phyloP scores from a whole-genome alignment of 2,329 filamentous ascomycete genomes.

The Stagonosporopsis vannaccii region DNA sequence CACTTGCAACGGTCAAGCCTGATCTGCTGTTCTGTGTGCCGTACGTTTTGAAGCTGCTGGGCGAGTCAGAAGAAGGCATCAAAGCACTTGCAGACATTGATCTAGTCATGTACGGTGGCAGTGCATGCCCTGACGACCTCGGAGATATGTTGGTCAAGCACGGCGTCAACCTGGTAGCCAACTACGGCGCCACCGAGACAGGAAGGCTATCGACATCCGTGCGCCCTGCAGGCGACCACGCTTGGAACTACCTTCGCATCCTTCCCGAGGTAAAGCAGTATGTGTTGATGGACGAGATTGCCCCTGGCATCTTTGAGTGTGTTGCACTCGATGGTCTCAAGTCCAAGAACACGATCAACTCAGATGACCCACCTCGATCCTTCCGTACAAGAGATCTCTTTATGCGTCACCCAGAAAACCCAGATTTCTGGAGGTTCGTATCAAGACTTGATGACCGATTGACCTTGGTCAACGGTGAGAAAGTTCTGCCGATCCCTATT shows the following conservation, averaged over 20 bases:
- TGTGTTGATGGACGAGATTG: conserved; percentile 51
- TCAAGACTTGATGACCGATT: conserved; percentile 57
- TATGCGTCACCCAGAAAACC: conserved; percentile 52
- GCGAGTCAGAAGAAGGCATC: conserved; percentile 65
- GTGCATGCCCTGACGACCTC: conserved; percentile 65
- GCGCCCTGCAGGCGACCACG: conserved; percentile 60
- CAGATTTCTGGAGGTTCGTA: conserved; percentile 57
- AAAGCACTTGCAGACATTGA: conserved; percentile 56
- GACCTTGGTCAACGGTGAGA: conserved; percentile 59
- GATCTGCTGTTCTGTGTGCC: conserved; percentile 69
- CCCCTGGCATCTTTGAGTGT: conserved; percentile 51
- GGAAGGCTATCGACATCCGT: conserved; percentile 69
- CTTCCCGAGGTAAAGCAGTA: conserved; percentile 52
- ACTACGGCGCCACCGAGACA: conserved; percentile 69
- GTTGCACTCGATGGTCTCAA: conserved; percentile 49
- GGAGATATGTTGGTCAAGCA: conserved; percentile 61
- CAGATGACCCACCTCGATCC: conserved; percentile 52
- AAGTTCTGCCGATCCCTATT: conserved; percentile 57
- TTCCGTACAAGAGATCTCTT: conserved; percentile 62
- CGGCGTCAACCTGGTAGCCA: conserved; percentile 63
- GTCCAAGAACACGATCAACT: conserved; percentile 53
- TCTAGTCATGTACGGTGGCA: conserved; percentile 65
- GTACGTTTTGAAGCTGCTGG: conserved; percentile 69
- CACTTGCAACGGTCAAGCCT: conserved; percentile 40
- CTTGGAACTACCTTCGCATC: conserved; percentile 67